Percentiles rank a stretch among this genome's conserved stretches.
These are phyloP conservation scores for Thraustotheca clavata DNA, from an alignment of 352 stramenopile species.

Conservation along the genomic window DNA sequence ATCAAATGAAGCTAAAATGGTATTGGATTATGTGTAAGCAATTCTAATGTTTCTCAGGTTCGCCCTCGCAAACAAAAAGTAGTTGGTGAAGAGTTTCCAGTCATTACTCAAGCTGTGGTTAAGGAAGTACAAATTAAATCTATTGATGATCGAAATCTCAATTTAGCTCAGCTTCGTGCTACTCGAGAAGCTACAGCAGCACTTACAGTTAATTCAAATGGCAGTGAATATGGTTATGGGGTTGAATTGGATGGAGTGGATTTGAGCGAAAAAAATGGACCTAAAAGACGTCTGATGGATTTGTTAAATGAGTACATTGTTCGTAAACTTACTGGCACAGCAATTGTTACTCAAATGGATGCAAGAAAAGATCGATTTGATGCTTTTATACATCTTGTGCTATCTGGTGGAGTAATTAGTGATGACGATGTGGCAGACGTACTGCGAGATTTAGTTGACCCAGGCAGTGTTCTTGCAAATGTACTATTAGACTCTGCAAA, in stretches of 20 bases:
- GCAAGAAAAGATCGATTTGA: slow-evolving; percentile 57
- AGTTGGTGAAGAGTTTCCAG: slow-evolving; percentile 45
- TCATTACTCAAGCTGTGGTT: slow-evolving; percentile 65
- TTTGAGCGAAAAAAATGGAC: slow-evolving; percentile 19
- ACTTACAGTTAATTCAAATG: slow-evolving; percentile 7
- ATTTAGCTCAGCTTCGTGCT: slow-evolving; percentile 70
- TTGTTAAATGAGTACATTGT: slow-evolving; percentile 46
- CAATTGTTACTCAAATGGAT: slow-evolving; percentile 17
- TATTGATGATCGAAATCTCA: slow-evolving; percentile 57
- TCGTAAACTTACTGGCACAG: slow-evolving; percentile 29
- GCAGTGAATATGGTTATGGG: slow-evolving; percentile 5
- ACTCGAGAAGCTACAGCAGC: slow-evolving; percentile 58
- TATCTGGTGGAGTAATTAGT: slow-evolving; percentile 32
- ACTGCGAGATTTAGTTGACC: slow-evolving; percentile 36
- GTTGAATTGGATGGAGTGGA: slow-evolving; percentile 21
- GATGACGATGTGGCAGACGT: slow-evolving; percentile 34
- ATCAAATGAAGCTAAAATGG: slow-evolving; percentile 15
- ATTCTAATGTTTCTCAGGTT: neutral
- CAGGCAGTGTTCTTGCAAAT: slow-evolving; percentile 39
- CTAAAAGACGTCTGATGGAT: slow-evolving; percentile 49
- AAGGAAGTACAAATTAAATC: slow-evolving; percentile 88
- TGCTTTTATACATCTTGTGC: slow-evolving; percentile 42
- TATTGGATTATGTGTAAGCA: neutral
- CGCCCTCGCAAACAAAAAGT: neutral
- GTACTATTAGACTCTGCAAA: slow-evolving; percentile 65